Evolutionary conservation across 495 filamentous ascomycete species (phyloP).

Genomic region (Collariella sp.): DNA sequence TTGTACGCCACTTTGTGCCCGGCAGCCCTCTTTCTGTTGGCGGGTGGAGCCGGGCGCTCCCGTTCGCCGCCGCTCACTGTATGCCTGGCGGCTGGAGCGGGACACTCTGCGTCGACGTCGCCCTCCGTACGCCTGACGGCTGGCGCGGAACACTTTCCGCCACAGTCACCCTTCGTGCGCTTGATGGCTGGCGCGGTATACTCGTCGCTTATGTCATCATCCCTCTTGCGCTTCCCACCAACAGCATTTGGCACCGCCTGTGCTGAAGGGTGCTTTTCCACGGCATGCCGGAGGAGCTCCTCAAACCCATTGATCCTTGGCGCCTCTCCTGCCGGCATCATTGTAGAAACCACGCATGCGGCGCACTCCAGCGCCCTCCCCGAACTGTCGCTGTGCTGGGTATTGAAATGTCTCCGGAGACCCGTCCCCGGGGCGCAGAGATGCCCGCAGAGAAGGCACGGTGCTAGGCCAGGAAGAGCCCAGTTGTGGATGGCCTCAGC

Average conservation of each 20-base stretch:
- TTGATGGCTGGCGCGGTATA: not conserved
- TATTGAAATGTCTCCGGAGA: slow-evolving; percentile 6
- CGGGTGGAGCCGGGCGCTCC: not conserved
- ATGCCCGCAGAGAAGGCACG: slow-evolving; percentile 6
- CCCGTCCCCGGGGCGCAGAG: not conserved
- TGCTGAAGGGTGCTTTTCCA: slow-evolving; percentile 4
- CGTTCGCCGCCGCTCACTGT: not conserved
- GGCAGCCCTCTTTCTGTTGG: not conserved
- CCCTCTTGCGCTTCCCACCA: slow-evolving; percentile 7
- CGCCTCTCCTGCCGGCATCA: slow-evolving; percentile 5
- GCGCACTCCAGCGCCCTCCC: not conserved
- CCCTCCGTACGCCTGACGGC: slow-evolving; percentile 1
- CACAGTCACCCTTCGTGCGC: not conserved
- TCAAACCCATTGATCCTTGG: not conserved
- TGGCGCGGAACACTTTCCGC: not conserved
- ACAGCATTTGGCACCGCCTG: slow-evolving; percentile 4
- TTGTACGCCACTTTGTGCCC: slow-evolving; percentile 2
- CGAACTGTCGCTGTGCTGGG: not conserved
- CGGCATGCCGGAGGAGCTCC: slow-evolving; percentile 6
- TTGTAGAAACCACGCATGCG: slow-evolving; percentile 5
- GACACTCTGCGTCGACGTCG: not conserved
- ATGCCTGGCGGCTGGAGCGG: not conserved
- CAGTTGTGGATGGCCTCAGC: slow-evolving; percentile 7
- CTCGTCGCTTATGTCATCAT: slow-evolving; percentile 4
- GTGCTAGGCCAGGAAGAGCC: not conserved